These are phyloP conservation scores for Actinomucor elegans DNA, from an alignment of 371 early-diverging fungal genomes.

Conservation along the genomic window DNA sequence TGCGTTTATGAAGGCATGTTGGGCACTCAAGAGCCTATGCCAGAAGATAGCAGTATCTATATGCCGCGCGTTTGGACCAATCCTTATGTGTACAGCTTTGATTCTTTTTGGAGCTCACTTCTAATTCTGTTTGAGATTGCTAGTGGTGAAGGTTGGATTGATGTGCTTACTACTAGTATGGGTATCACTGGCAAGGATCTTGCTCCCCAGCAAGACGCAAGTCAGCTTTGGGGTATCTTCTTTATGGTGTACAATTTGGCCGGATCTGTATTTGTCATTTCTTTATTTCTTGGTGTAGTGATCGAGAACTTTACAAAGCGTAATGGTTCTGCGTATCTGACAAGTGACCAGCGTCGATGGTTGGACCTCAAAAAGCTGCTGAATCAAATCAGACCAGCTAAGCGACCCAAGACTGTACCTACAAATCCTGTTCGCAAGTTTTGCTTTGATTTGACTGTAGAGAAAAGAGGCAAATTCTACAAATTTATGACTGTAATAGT, in stretches of 20 bases:
- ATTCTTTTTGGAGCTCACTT: constrained; percentile 59
- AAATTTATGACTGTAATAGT: constrained; percentile 52
- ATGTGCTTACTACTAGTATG: constrained; percentile 63
- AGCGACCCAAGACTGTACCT: constrained; percentile 45
- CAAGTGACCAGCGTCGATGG: constrained; percentile 72
- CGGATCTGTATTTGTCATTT: constrained; percentile 64
- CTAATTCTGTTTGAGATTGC: constrained; percentile 66
- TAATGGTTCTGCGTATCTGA: constrained; percentile 66
- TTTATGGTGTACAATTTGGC: constrained; percentile 67
- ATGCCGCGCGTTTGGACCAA: constrained; percentile 68
- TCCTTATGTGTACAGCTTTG: constrained; percentile 68
- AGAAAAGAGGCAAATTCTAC: constrained; percentile 56
- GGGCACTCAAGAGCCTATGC: constrained; percentile 36
- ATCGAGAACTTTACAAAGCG: constrained; percentile 66
- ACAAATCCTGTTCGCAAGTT: constrained; percentile 33
- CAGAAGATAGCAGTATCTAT: constrained; percentile 34
- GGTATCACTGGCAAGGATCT: constrained; percentile 50
- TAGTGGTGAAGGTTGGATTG: constrained; percentile 74
- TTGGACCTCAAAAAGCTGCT: constrained; percentile 68
- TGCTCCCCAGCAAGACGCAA: constrained; percentile 45
- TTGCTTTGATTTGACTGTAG: constrained; percentile 49
- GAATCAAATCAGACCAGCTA: constrained; percentile 59
- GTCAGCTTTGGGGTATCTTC: constrained; percentile 60
- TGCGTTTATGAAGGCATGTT: constrained; percentile 47
- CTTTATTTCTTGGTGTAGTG: constrained; percentile 70